phyloP scores from a whole-genome alignment of 768 basidiomycete species.

The Kwoniella pini region DNA sequence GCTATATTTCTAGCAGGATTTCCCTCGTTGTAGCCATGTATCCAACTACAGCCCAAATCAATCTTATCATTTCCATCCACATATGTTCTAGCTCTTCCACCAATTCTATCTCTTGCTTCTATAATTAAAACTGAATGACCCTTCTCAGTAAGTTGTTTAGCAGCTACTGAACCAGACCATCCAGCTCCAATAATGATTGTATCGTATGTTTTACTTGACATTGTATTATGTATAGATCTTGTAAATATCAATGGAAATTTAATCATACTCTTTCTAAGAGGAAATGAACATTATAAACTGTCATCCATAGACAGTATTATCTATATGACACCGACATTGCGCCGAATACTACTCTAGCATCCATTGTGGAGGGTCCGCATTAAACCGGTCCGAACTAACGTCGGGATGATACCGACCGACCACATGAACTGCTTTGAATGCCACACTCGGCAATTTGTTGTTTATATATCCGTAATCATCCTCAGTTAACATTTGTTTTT shows the following conservation, averaged over 20 bases:
- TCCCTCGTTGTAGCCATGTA: slow-evolving; percentile 52
- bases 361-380: too few relatives aligned
- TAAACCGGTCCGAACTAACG: too few relatives aligned
- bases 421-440: too few relatives aligned
- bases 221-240: not conserved
- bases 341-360: too few relatives aligned
- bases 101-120: slow-evolving; percentile 49
- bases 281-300: too few relatives aligned
- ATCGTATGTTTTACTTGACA: slow-evolving; percentile 32
- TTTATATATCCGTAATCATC: too few relatives aligned
- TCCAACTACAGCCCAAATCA: slow-evolving; percentile 53
- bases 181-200: slow-evolving; percentile 52
- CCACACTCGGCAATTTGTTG: too few relatives aligned
- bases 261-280: too few relatives aligned
- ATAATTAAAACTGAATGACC: slow-evolving; percentile 47
- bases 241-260: not conserved
- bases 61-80: slow-evolving; percentile 34
- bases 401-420: too few relatives aligned
- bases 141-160: slow-evolving; percentile 34
- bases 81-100: slow-evolving; percentile 49
- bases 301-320: too few relatives aligned
- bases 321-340: too few relatives aligned
- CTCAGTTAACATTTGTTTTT: too few relatives aligned
- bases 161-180: slow-evolving; percentile 47
- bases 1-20: slow-evolving; percentile 45